Conservation (phyloP, 2,329 filamentous ascomycete genomes). For the Aspergillus calidoustus region DNA sequence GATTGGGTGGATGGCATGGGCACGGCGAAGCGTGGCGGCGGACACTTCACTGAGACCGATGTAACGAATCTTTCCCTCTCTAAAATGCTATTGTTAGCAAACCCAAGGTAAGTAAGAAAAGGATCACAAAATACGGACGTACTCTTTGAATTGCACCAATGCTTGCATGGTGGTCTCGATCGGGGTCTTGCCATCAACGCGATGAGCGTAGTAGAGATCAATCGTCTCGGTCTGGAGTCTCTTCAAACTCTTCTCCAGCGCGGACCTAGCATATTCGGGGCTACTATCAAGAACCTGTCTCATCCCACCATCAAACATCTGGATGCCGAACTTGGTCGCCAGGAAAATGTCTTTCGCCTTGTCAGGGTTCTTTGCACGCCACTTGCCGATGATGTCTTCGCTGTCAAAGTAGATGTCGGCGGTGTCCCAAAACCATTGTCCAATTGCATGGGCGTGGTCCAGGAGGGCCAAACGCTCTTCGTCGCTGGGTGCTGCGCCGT, state of each 20-base stretch:
- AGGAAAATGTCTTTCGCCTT: constrained; percentile 57
- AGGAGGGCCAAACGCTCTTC: constrained; percentile 50
- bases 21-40: constrained; percentile 56
- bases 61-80: constrained; percentile 56
- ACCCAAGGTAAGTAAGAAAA: neutral
- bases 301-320: constrained; percentile 42
- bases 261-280: neutral
- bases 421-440: constrained; percentile 51
- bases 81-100: neutral
- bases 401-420: constrained; percentile 50
- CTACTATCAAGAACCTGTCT: constrained; percentile 31
- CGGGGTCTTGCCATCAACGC: constrained; percentile 44
- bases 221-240: constrained; percentile 50
- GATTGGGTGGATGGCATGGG: constrained; percentile 54
- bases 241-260: constrained; percentile 46
- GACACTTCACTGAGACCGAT: constrained; percentile 58
- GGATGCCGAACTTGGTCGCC: constrained; percentile 57
- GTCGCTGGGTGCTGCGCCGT: constrained; percentile 40
- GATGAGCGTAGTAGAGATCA: constrained; percentile 55
- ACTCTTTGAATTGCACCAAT: constrained; percentile 51
- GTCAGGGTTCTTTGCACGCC: constrained; percentile 50
- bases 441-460: constrained; percentile 50
- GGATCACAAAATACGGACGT: constrained; percentile 18
- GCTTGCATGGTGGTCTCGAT: constrained; percentile 48
- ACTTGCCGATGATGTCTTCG: constrained; percentile 55